Percentiles rank a stretch among this genome's conserved stretches.
Evolutionary conservation across 345 rosid species (phyloP).

Genomic region (Eucalyptus regnans): DNA sequence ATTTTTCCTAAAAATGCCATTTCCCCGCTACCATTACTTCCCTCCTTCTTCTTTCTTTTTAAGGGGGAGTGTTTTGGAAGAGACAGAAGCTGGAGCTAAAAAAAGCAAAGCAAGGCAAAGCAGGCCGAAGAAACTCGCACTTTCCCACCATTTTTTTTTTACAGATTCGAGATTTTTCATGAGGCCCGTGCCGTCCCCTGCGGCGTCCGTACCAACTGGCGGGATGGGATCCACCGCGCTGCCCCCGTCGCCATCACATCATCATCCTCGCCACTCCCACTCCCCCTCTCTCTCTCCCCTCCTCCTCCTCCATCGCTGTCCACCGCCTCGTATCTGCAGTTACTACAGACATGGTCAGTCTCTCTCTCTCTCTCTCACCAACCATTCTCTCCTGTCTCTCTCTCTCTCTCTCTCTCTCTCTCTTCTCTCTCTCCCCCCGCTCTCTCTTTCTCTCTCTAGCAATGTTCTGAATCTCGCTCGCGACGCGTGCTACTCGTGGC

Average conservation of each 20-base stretch:
- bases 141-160: not conserved
- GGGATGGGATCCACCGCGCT: not conserved
- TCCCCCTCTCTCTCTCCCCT: not conserved
- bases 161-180: too few relatives aligned
- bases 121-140: too few relatives aligned
- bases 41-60: too few relatives aligned
- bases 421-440: not conserved
- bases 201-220: not conserved
- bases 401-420: not conserved
- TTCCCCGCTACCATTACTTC: not conserved
- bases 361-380: not conserved
- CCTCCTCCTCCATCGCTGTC: not conserved
- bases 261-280: not conserved
- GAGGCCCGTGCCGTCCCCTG: not conserved
- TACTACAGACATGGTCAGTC: not conserved
- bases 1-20: not conserved
- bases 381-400: not conserved
- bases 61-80: not conserved
- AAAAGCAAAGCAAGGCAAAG: too few relatives aligned
- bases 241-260: not conserved
- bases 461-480: not conserved
- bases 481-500: not conserved
- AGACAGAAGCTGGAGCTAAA: not conserved
- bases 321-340: not conserved
- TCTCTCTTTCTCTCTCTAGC: not conserved